Evolutionary conservation across 1,139 yeast genomes (phyloP), one percentile per base, ranked within the genome.

Genomic region (Lizanozyma gosingica): DNA sequence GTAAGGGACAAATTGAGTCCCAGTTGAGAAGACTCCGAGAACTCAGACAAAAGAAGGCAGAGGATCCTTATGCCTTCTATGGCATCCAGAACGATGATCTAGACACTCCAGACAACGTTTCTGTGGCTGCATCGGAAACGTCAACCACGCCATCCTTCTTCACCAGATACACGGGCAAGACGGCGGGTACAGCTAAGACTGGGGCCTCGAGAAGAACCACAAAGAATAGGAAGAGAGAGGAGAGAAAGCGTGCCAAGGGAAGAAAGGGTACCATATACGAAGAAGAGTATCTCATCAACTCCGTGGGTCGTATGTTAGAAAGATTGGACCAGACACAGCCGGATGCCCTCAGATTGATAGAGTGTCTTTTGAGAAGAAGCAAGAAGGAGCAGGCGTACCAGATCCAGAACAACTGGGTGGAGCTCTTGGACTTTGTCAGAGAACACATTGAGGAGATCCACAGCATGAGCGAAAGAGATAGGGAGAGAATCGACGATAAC

Each of bases 251-350:
- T 47, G 99, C 98, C 1, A 79, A 95, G 53, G 98, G 98, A 44
- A 86, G 94, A 67, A 92, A 92, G 66, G 97, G 97, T 35, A 90
- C 97, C 3, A 84, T 92, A 15, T 92, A 92, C 55, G 98, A 92
- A 61, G 98, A 94, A 57, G 98, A 92, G 59, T 94, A 94, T 57
- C 76, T 94, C 44, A 82, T 92, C 43, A 78, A 76, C 51, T 88
- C 97, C 1, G 80, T 87, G 48, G 94, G 95, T 4, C 77, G 99
- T 54, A 71, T 94, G 55, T 65, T 88, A 38, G 97, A 87, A 46
- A 77, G 98, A 51, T 65, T 92, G 45, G 78, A 79, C 39, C 80
- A 76, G 47, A 83, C 95, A 0, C 78, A 78, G 49, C 67, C 78
- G 0, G 98, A 94, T 53, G 92, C 94, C 1, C 54, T 73, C 17